Evolutionary conservation across 768 basidiomycete genomes (phyloP).

Genomic region (Trametes cubensis): DNA sequence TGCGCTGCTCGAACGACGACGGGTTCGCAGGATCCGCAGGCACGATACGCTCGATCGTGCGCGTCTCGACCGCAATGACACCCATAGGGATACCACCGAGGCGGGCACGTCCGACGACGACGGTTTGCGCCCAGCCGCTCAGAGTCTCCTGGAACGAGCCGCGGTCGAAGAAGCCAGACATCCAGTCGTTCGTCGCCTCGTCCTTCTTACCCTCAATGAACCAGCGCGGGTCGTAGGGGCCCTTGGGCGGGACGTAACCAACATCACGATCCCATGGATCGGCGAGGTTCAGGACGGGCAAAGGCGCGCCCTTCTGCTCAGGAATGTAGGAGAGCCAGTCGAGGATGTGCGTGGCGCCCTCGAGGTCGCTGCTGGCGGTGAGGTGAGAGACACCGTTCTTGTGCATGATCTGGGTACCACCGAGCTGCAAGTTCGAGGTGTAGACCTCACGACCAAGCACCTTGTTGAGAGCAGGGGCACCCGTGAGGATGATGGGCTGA

Average conservation of each 20-base stretch:
- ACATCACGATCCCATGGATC: constrained; percentile 95
- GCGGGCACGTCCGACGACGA: constrained; percentile 94
- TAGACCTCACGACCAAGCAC: constrained; percentile 99
- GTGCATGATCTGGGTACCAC: constrained; percentile 99
- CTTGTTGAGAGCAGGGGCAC: constrained; percentile 96
- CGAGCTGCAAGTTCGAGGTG: constrained; percentile 96
- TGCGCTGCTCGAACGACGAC: constrained; percentile 92
- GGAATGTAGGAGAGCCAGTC: constrained; percentile 96
- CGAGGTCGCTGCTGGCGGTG: constrained; percentile 91
- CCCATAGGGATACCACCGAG: constrained; percentile 97
- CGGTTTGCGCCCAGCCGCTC: constrained; percentile 99
- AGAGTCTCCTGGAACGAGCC: constrained; percentile 98
- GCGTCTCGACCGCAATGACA: constrained; percentile 97
- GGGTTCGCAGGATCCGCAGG: constrained; percentile 99
- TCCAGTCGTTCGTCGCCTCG: constrained; percentile 74
- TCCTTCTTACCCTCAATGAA: constrained; percentile 95
- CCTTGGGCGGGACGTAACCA: constrained; percentile 87
- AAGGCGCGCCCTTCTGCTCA: constrained; percentile 72
- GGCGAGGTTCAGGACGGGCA: constrained; percentile 74
- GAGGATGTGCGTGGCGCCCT: constrained; percentile 92
- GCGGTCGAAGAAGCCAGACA: constrained; percentile 95
- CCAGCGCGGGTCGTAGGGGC: constrained; percentile 96
- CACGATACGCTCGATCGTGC: constrained; percentile 93
- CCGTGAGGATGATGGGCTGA: constrained; percentile 98
- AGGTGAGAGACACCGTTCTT: constrained; percentile 99